Evolutionary conservation across 164 flowering plant genomes (phyloP).

Genomic region (Sedum album): DNA sequence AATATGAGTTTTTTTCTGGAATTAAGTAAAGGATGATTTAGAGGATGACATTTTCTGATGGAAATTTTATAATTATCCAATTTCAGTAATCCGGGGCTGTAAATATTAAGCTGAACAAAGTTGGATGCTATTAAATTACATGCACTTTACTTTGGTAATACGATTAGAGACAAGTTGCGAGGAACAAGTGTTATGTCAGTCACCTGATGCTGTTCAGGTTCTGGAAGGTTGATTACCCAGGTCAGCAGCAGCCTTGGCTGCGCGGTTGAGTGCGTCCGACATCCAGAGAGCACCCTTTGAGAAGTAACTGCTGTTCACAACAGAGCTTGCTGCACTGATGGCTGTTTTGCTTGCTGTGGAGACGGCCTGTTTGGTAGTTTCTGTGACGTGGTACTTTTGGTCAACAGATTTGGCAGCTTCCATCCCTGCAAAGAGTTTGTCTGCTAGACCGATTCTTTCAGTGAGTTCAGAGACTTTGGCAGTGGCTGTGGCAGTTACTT

Average conservation of each 20-base stretch:
- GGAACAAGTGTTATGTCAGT: not conserved
- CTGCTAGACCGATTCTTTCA: constrained; percentile 57
- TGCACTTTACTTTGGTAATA: not conserved
- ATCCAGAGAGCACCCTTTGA: constrained; percentile 74
- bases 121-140: not conserved
- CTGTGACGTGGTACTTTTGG: constrained; percentile 47
- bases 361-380: constrained; percentile 46
- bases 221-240: constrained; percentile 33
- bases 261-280: constrained; percentile 57
- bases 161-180: not conserved
- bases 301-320: constrained; percentile 76
- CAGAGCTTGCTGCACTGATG: constrained; percentile 48
- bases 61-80: too few species aligned
- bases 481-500: constrained; percentile 50
- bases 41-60: too few species aligned
- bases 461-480: constrained; percentile 67
- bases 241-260: constrained; percentile 68
- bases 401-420: constrained; percentile 58
- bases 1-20: too few species aligned
- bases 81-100: too few species aligned
- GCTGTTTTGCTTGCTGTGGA: constrained; percentile 61
- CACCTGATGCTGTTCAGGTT: constrained; percentile 12
- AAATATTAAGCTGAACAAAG: too few species aligned
- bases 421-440: constrained; percentile 53
- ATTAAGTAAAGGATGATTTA: too few species aligned